Base-by-base conservation (phyloP, 23 red algal species). In the Gracilaria domingensis region DNA sequence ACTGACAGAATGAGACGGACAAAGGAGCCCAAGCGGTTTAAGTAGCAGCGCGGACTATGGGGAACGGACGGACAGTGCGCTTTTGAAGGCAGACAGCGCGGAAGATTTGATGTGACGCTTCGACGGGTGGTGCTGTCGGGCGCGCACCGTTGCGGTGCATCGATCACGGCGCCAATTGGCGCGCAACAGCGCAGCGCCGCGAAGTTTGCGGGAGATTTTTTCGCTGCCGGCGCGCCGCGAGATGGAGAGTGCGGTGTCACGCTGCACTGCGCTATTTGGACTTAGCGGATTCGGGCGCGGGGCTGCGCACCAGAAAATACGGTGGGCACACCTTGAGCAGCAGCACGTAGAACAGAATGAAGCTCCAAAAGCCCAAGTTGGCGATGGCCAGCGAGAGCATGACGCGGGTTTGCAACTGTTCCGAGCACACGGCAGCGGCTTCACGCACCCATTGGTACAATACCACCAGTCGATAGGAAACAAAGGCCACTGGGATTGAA, bases 271-370 rank as follows among this genome's bases (percentile, higher is more conserved):
- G 51, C 51, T 55, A 18, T 16, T 62, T 29, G 9, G 55, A 4
- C 55, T 59, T 59, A 18, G 17, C 17, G 14, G 14, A 48, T 8
- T 8, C 45, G 45, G 59, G 5, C 3, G 59, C 24, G 0, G 59
- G 3, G 18, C 59, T 23, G 24, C 3, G 4, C 8, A 29, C 67
- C 4, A 77, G 72, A 77, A 90, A 90, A 42, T 90, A 90, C 18
- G 87, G 87, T 26, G 87, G 87, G 64, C 87, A 90, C 26, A 90
- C 87, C 55, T 90, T 90, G 54, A 90, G 73, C 74, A 90, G 64
- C 39, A 90, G 53, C 6, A 90, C 62, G 30, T 90, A 90, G 65
- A 90, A 90, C 58, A 90, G 64, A 9, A 90, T 39, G 39, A 90
- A 30, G 3, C 56, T 47, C 87, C 87, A 90, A 36, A 81, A 90